phyloP scores from a whole-genome alignment of 2,329 filamentous ascomycete genomes.

The Sclerotinia borealis region DNA sequence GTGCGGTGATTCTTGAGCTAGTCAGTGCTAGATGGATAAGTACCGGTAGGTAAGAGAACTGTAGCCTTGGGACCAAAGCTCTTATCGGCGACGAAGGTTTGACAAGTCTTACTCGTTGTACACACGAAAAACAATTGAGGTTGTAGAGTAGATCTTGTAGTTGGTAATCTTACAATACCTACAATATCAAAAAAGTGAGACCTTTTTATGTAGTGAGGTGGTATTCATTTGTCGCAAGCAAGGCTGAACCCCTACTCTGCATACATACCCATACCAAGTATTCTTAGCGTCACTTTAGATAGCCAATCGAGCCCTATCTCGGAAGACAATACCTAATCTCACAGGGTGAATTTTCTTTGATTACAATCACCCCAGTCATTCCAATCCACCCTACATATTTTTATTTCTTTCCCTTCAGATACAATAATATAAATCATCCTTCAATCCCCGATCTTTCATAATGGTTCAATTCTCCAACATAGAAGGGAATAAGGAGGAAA shows the following conservation, averaged over 20 bases:
- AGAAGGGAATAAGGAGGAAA: slow-evolving; percentile 11
- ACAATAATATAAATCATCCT: neutral
- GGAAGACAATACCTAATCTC: neutral
- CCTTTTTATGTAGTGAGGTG: too few relatives aligned
- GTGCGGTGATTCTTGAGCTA: neutral
- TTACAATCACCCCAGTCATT: neutral
- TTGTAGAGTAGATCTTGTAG: neutral
- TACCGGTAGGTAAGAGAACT: neutral
- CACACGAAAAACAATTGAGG: neutral
- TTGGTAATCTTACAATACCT: too few relatives aligned
- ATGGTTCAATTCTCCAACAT: slow-evolving; percentile 26
- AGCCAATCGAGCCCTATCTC: neutral
- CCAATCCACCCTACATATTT: neutral
- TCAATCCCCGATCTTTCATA: neutral
- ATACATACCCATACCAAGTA: too few relatives aligned
- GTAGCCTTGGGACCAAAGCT: neutral
- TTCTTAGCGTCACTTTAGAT: neutral
- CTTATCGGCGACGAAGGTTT: neutral
- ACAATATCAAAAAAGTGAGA: too few relatives aligned
- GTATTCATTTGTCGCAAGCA: too few relatives aligned
- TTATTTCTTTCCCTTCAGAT: neutral
- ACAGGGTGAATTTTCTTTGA: slow-evolving; percentile 2
- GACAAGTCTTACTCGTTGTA: neutral
- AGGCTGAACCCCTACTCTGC: too few relatives aligned
- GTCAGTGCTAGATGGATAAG: neutral